Conservation (phyloP, 2,329 filamentous ascomycete genomes). For the Myriosclerotinia duriaeana region DNA sequence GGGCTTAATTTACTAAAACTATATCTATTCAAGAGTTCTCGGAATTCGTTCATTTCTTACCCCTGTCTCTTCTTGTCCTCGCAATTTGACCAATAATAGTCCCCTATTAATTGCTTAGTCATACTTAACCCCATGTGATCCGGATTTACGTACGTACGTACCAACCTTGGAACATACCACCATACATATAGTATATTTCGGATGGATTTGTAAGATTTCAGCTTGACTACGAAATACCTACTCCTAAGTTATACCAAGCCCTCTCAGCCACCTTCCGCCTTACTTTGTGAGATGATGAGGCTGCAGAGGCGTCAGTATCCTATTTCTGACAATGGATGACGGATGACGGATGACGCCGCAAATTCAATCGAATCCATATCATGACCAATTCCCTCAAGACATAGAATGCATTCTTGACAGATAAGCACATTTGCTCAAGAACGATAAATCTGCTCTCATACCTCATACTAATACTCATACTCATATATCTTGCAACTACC, state of each 20-base stretch:
- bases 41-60: neutral
- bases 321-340: slow-evolving; percentile 2
- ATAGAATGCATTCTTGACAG: neutral
- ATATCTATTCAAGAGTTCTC: too few species aligned
- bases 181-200: too few species aligned
- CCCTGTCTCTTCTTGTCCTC: neutral
- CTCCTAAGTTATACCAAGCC: slow-evolving; percentile 7
- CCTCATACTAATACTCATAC: too few species aligned
- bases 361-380: neutral
- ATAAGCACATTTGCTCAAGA: slow-evolving; percentile 5
- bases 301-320: neutral
- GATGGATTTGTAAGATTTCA: neutral
- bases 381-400: neutral
- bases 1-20: too few species aligned
- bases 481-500: neutral
- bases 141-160: slow-evolving; percentile 3
- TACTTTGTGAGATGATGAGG: slow-evolving; percentile 8
- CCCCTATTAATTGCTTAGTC: neutral
- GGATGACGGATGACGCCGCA: slow-evolving; percentile 11
- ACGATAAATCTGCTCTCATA: neutral
- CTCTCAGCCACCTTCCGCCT: slow-evolving; percentile 16
- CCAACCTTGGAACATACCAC: too few species aligned
- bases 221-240: neutral
- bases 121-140: neutral
- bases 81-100: neutral